Base-by-base conservation (phyloP, 345 rosid species). In the Linum lewisii region DNA sequence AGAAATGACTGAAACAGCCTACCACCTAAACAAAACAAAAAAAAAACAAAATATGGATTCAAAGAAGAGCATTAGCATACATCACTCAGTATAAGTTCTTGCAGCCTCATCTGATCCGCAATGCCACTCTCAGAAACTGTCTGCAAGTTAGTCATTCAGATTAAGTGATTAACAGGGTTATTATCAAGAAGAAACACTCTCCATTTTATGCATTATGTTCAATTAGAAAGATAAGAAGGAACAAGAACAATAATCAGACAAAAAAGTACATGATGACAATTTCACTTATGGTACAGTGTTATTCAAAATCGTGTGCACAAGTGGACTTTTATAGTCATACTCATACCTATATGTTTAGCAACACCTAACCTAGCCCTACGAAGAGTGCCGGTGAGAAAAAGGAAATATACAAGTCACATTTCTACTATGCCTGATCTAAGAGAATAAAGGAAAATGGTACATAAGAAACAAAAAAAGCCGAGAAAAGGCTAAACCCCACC, bases 81-180 rank as follows among this genome's bases (percentile, higher is more conserved):
- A 79, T 89, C 94, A 62, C 76, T 82, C 71, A 86, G 54, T 52
- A 92, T 64, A 66, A 79, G 81, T 61, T 94, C 99, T 15, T 81
- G 77, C 78, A 94, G 72, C 61, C 86, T 84, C 72, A 82, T 87
- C 72, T 94, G 97, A 81, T 90, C 96, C n/a, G 88, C 81, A 77
- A 90, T 73, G 69, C 95, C 87, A 74, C 90, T 79, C 70, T 94
- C 97, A 51, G 82, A 79, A 69, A 94, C 77, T 73, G 86, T 87
- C 95, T 86, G 79, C 72, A 79, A 68, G 24, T 54, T 11, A 70
- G 60, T 26, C 16, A 23, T 54, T 54, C 37, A 54, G 29, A 16
- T 66, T 34, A 36, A 34, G 19, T 2, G 7, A 50, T 11, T 18
- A 11, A 5, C 14, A 21, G 4, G n/a, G 19, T 21, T 51, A 18